phyloP scores from a whole-genome alignment of 179 eudicot species.

The Beta lomatogona region DNA sequence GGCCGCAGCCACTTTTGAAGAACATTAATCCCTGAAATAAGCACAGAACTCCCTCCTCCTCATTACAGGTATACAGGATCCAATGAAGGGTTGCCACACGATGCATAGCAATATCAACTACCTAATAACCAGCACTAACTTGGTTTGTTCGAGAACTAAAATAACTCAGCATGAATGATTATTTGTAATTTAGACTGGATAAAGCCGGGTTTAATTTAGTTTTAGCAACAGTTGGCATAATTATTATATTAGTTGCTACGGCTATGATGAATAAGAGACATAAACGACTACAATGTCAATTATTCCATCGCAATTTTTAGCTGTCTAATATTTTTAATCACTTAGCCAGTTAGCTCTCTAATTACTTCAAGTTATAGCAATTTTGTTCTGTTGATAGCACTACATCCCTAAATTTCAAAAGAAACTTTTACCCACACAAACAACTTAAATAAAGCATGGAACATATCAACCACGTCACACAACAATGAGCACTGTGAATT shows the following conservation, averaged over 20 bases:
- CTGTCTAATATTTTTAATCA: not conserved
- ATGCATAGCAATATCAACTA: not conserved
- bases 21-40: no score
- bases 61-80: not conserved
- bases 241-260: not conserved
- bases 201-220: not conserved
- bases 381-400: not conserved
- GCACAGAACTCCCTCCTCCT: not conserved
- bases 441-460: constrained; percentile 2
- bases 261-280: not conserved
- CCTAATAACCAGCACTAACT: not conserved
- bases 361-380: not conserved
- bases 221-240: not conserved
- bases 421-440: not conserved
- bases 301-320: no score
- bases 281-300: not conserved
- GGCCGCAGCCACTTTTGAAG: not conserved
- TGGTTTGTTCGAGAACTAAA: not conserved
- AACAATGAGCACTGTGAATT: not conserved
- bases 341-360: no score
- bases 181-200: not conserved
- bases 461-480: not conserved
- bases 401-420: no score
- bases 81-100: not conserved
- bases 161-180: not conserved